Conservation (phyloP, 2,329 filamentous ascomycete genomes). For the Paraconiothyrium brasiliense region DNA sequence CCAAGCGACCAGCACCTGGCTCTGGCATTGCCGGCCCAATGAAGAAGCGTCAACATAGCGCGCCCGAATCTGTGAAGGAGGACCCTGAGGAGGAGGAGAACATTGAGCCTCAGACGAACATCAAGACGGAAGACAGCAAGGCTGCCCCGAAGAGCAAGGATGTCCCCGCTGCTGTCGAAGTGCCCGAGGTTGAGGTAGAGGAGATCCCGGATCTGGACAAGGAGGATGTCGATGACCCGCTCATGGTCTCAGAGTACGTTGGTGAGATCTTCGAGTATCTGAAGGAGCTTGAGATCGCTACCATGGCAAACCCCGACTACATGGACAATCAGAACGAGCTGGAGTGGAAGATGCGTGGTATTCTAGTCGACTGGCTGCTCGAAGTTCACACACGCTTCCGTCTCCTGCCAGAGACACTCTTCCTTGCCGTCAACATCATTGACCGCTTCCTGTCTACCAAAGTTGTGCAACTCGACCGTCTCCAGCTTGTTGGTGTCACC, state of each 20-base stretch:
- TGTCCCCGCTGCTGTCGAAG: slow-evolving; percentile 27
- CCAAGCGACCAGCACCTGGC: slow-evolving; percentile 78
- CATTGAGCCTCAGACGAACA: slow-evolving; percentile 60
- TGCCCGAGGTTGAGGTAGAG: slow-evolving; percentile 42
- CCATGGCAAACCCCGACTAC: slow-evolving; percentile 89
- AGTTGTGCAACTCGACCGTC: slow-evolving; percentile 92
- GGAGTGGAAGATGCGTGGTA: slow-evolving; percentile 98
- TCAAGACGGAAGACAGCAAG: slow-evolving; percentile 56
- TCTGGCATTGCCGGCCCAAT: slow-evolving; percentile 69
- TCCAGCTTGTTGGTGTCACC: slow-evolving; percentile 95
- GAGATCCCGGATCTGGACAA: slow-evolving; percentile 72
- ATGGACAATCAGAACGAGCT: slow-evolving; percentile 95
- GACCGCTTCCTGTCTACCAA: slow-evolving; percentile 96
- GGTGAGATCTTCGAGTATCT: slow-evolving; percentile 98
- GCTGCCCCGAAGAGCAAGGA: slow-evolving; percentile 26
- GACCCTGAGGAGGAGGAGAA: slow-evolving; percentile 67
- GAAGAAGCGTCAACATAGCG: slow-evolving; percentile 73
- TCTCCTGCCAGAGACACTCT: slow-evolving; percentile 93
- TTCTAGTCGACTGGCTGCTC: slow-evolving; percentile 97
- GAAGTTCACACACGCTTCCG: slow-evolving; percentile 98
- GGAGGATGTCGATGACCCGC: slow-evolving; percentile 90
- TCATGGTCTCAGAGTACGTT: slow-evolving; percentile 98
- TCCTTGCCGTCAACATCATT: slow-evolving; percentile 97
- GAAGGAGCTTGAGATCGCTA: slow-evolving; percentile 81
- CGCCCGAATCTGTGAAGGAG: slow-evolving; percentile 62